Percentiles rank a stretch among this genome's conserved stretches.
Conservation (phyloP, 495 filamentous ascomycete genomes). For the Talaromyces wortmannii region DNA sequence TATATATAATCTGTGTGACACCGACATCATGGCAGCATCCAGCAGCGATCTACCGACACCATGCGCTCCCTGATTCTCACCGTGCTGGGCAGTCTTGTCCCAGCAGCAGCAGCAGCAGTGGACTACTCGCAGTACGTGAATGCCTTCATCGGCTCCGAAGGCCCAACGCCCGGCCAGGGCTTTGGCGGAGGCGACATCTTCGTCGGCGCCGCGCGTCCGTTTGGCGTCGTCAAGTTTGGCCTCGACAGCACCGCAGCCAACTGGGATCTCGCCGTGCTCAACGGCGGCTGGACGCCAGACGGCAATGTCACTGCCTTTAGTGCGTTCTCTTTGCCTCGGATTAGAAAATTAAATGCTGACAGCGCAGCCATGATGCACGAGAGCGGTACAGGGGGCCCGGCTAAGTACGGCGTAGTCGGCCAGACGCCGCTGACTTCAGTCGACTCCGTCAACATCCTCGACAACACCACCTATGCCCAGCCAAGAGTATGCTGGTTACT, state of each 20-base stretch:
- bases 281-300: conserved; percentile 51
- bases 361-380: conserved; percentile 54
- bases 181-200: conserved; percentile 60
- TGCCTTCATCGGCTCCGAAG: conserved; percentile 27
- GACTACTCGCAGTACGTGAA: conserved; percentile 45
- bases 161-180: conserved; percentile 19
- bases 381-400: conserved; percentile 60
- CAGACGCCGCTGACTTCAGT: conserved; percentile 50
- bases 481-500: conserved; percentile 16
- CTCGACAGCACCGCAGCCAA: conserved; percentile 51
- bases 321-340: neutral
- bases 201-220: conserved; percentile 55
- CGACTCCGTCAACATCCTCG: conserved; percentile 27
- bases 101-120: conserved; percentile 6
- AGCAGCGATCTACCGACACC: neutral
- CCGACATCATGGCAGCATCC: no score
- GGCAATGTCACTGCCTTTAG: conserved; percentile 59
- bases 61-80: neutral
- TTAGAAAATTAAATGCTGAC: neutral
- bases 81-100: neutral
- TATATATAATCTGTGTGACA: neutral
- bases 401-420: conserved; percentile 61
- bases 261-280: conserved; percentile 36
- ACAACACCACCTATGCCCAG: conserved; percentile 34
- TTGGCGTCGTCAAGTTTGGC: conserved; percentile 62